phyloP scores from a whole-genome alignment of 192 early-diverging fungal genomes.

The Podochytrium sp. region DNA sequence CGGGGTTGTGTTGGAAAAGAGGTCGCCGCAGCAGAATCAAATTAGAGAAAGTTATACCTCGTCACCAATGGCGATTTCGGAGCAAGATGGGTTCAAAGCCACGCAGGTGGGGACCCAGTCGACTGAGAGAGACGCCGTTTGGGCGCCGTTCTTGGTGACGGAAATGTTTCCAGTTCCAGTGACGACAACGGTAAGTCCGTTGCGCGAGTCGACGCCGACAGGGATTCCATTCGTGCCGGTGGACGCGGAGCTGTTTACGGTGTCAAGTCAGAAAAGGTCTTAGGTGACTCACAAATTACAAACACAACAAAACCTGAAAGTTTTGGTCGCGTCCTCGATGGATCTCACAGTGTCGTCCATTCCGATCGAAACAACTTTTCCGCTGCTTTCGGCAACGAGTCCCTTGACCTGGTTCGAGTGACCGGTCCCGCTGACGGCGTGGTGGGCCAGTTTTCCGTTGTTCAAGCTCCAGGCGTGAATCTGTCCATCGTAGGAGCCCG shows the following conservation, averaged over 20 bases:
- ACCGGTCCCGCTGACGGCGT: constrained; percentile 60
- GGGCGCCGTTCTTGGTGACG: constrained; percentile 46
- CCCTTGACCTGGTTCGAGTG: constrained; percentile 80
- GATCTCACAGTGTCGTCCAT: constrained; percentile 76
- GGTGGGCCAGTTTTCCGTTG: not conserved
- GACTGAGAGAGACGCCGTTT: constrained; percentile 30
- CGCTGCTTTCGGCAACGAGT: constrained; percentile 47
- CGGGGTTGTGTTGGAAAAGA: not conserved
- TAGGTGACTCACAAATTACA: too few species aligned
- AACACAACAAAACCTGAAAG: constrained; percentile 54
- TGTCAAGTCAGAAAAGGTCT: not conserved
- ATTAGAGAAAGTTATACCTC: too few species aligned
- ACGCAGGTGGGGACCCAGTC: constrained; percentile 54
- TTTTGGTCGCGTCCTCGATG: constrained; percentile 31
- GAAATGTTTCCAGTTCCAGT: constrained; percentile 58
- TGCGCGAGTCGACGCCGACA: constrained; percentile 54
- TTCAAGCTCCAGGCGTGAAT: constrained; percentile 46
- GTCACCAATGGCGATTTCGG: constrained; percentile 63
- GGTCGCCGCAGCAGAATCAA: not conserved
- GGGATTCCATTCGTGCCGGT: constrained; percentile 56
- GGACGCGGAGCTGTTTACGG: constrained; percentile 19
- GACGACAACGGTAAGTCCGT: constrained; percentile 56
- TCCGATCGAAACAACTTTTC: constrained; percentile 61
- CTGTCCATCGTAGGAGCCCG: constrained; percentile 92
- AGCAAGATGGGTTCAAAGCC: constrained; percentile 59